Conservation (phyloP, 2,329 filamentous ascomycete genomes). For the Zasmidium angulare region DNA sequence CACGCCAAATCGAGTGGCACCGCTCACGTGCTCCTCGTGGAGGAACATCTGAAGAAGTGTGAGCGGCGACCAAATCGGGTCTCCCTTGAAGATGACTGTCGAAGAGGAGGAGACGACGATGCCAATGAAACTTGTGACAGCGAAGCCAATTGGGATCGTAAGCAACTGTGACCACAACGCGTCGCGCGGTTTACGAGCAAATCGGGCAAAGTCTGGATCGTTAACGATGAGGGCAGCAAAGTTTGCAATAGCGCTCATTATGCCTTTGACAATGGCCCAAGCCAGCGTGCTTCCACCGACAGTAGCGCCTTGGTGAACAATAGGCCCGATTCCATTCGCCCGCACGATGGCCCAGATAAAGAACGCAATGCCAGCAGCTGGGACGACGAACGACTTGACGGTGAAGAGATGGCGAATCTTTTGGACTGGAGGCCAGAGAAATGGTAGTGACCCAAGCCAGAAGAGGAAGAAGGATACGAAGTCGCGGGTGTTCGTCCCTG, state of each 20-base stretch:
- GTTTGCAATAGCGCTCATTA: constrained; percentile 88
- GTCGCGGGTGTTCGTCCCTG: constrained; percentile 71
- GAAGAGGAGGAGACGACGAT: constrained; percentile 54
- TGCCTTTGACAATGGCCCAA: constrained; percentile 80
- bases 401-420: constrained; percentile 91
- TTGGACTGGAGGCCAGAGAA: constrained; percentile 87
- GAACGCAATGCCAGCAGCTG: constrained; percentile 78
- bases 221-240: constrained; percentile 77
- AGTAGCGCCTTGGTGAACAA: constrained; percentile 67
- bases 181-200: constrained; percentile 72
- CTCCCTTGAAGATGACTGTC: constrained; percentile 43
- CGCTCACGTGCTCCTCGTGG: constrained; percentile 37
- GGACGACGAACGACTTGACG: constrained; percentile 82
- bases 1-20: constrained; percentile 52
- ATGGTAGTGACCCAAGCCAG: constrained; percentile 76
- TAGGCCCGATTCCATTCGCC: constrained; percentile 79
- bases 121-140: constrained; percentile 69
- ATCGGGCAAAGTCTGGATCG: constrained; percentile 68
- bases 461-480: constrained; percentile 86
- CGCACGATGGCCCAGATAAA: constrained; percentile 83
- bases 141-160: constrained; percentile 51
- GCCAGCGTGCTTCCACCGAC: constrained; percentile 67
- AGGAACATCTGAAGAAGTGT: constrained; percentile 44
- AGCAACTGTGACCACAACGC: constrained; percentile 76
- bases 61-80: constrained; percentile 38